Conservation (phyloP, 257 asterid genomes). For the Solanum virginianum region DNA sequence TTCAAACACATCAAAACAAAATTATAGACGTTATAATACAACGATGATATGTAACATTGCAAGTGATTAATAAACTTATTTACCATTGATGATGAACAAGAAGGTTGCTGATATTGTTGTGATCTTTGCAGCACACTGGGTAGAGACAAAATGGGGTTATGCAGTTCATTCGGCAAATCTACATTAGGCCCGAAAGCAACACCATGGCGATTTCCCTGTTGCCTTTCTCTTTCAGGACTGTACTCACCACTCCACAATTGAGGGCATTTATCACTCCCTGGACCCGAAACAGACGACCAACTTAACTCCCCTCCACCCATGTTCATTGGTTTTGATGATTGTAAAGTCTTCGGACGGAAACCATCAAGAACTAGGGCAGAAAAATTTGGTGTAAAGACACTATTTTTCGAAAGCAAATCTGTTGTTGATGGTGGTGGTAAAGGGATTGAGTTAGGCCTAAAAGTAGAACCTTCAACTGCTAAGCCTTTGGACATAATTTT, state of each 20-base stretch:
- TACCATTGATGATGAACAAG: slow-evolving; percentile 39
- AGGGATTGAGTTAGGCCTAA: slow-evolving; percentile 24
- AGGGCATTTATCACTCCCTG: slow-evolving; percentile 29
- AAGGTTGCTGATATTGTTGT: slow-evolving; percentile 34
- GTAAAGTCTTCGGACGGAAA: slow-evolving; percentile 15
- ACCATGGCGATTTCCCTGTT: slow-evolving; percentile 18
- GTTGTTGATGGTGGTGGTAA: slow-evolving; percentile 14
- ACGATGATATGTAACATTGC: not conserved
- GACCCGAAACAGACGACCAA: slow-evolving; percentile 10
- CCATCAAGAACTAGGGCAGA: slow-evolving; percentile 25
- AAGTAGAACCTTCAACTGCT: slow-evolving; percentile 15
- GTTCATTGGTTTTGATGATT: slow-evolving; percentile 19
- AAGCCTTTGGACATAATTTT: slow-evolving; percentile 12
- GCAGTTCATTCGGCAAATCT: slow-evolving; percentile 15
- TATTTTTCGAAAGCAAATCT: slow-evolving; percentile 27
- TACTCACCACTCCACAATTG: slow-evolving; percentile 31
- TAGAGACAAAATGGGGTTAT: slow-evolving; percentile 13
- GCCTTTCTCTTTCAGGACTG: slow-evolving; percentile 25
- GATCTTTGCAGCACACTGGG: slow-evolving; percentile 35
- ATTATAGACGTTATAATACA: not conserved
- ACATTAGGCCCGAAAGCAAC: slow-evolving; percentile 11
- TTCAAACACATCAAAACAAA: not conserved
- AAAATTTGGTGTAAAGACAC: slow-evolving; percentile 7
- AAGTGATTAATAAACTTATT: not conserved
- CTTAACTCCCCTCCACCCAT: slow-evolving; percentile 17